Base-by-base conservation (phyloP, 2,329 filamentous ascomycete species). In the Xenosphaeropsis pyriputrescens region DNA sequence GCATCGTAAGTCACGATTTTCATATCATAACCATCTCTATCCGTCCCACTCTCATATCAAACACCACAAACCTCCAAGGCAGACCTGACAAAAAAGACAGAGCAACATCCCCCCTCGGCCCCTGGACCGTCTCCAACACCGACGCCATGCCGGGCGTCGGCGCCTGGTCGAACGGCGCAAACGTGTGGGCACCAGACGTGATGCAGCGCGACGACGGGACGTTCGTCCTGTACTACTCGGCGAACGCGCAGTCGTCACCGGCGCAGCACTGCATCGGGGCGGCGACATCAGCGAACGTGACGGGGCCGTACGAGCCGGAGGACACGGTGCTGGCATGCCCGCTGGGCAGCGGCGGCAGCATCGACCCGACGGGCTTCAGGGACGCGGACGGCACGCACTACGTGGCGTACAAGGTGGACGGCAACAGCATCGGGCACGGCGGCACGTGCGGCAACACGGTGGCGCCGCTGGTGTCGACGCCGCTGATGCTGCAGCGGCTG, bases 331-430 rank as follows among this genome's bases (percentile, higher is more conserved):
- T 76, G 26, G 64, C 64, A 14, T 79, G 75, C 45, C 64, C 66
- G 1, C 48, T 64, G 1, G 57, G 59, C 5, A 49, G 61, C 37
- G 75, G 75, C 15, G 75, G 75, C 26, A 67, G 73, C 14, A 80
- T 81, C 47, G 77, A 82, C 47, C 60, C 75, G 0, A 60, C 69
- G 0, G 72, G 70, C 3, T 80, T 78, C 54, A 47, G 57, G 9
- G 75, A 81, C 48, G 50, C 52, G 9, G 63, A 66, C 32, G 69
- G 68, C 19, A 62, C 53, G 22, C 63, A 66, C 5, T 81, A 77
- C 49, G 62, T 81, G 5, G 57, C 70, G 8, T 82, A 76, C 59
- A 82, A 81, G 53, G 60, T 79, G 18, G 76, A 82, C 52, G 75
- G 75, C 29, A 80, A 79, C 54, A 38, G 35, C 26, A 38, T 43